A percentile compares a stretch with the other conserved stretches of the same genome.
Conservation (phyloP, 2,329 filamentous ascomycete species). For the Apiospora hydei region DNA sequence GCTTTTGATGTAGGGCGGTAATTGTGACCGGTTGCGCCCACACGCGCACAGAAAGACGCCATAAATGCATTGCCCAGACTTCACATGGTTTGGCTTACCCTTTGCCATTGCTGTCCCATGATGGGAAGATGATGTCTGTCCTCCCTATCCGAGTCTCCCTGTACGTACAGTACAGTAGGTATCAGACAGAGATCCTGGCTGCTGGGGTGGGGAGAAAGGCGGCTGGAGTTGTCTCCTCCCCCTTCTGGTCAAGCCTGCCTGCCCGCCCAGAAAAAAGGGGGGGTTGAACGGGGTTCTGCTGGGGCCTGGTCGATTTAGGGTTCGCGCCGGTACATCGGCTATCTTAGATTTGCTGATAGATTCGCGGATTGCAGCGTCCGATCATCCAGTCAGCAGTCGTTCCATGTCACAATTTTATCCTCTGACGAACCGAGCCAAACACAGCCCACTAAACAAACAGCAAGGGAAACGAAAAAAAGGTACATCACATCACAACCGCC, state of each 20-base stretch:
- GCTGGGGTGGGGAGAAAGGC: too few species aligned
- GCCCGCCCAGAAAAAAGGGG: neutral
- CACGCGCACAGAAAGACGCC: too few species aligned
- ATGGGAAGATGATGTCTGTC: neutral
- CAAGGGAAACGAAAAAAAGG: too few species aligned
- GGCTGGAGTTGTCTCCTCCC: neutral
- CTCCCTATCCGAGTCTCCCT: neutral
- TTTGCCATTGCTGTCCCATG: neutral
- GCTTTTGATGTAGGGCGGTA: neutral
- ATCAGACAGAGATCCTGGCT: neutral
- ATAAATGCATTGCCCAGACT: too few species aligned
- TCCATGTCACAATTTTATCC: neutral
- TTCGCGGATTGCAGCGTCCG: constrained; percentile 1
- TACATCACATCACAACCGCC: too few species aligned
- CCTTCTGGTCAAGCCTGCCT: neutral
- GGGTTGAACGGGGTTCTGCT: too few species aligned
- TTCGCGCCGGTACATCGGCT: constrained; percentile 11
- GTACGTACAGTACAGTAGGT: neutral
- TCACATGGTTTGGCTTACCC: neutral
- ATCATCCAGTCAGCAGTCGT: neutral
- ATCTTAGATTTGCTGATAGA: constrained; percentile 6
- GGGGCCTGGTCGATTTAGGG: neutral
- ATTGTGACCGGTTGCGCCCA: neutral
- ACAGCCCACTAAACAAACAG: neutral
- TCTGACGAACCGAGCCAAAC: neutral